Evolutionary conservation across 768 basidiomycete genomes (phyloP), one percentile per base, ranked within the genome.

Genomic region (Collybia sp.): DNA sequence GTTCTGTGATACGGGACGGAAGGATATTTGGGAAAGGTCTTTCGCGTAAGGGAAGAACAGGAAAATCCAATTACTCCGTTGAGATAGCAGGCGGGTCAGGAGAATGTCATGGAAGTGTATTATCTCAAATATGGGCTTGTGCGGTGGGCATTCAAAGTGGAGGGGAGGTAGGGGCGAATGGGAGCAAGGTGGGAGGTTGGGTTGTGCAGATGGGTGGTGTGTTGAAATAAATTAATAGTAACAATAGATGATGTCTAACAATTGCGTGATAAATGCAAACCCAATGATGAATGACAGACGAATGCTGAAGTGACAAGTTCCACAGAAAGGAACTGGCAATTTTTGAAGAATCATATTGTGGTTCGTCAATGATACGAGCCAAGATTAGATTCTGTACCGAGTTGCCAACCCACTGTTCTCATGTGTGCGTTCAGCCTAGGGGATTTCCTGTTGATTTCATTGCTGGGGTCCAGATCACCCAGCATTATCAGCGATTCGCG

Each of bases 191-290:
- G 34, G 31, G 13, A 18, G 16, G 36, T 3, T 35, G 35, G 13
- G 32, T 37, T n/a, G n/a, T n/a, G n/a, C 9, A 32, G 25, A 17
- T 20, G 33, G 46, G 25, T 18, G 19, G 37, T n/a, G 12, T 36
- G 35, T 38, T 13, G 39, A 36, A 34, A 46, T 40, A 45, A 43
- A 37, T 43, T 45, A 39, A 43, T 33, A 33, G 42, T 43, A 46
- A 32, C 17, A 39, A 46, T 55, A 61, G 56, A 56, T 55, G 56
- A 45, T 54, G 57, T 55, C 55, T 60, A 63, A 60, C 60, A 60
- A 64, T 57, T 62, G 62, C 50, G 46, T 49, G 49, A 52, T 54
- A 52, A 59, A 55, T 47, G 41, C 40, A 47, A 47, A 44, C 19
- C 9, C 17, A 31, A 40, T n/a, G 43, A 43, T 45, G 39, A 38